Evolutionary conservation across 1,139 yeast genomes (phyloP).

Genomic region (Yamadazyma aaseri): DNA sequence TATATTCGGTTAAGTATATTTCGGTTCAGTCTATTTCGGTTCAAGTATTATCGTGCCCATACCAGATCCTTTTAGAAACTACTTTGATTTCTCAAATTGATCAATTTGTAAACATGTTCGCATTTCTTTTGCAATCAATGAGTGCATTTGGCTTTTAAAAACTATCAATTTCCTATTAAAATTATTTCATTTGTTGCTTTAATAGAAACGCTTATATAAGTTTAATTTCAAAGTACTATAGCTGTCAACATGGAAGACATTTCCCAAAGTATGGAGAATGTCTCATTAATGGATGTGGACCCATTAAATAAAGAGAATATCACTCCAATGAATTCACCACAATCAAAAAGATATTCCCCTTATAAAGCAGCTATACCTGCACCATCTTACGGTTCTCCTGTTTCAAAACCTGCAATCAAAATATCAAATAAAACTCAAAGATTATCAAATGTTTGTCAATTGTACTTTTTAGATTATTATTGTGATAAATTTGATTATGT

Average conservation of each 20-base stretch:
- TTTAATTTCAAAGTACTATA: too few species aligned
- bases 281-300: slow-evolving; percentile 47
- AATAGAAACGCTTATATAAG: too few species aligned
- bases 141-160: not conserved
- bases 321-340: slow-evolving; percentile 44
- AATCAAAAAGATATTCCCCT: slow-evolving; percentile 12
- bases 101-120: slow-evolving; percentile 13
- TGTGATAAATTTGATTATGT: slow-evolving; percentile 95
- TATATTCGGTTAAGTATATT: too few species aligned
- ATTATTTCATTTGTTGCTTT: not conserved
- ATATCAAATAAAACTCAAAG: slow-evolving; percentile 79
- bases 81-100: slow-evolving; percentile 3
- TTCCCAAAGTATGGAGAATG: slow-evolving; percentile 47
- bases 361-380: slow-evolving; percentile 20
- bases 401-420: slow-evolving; percentile 23
- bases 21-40: too few species aligned
- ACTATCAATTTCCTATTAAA: not conserved
- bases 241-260: slow-evolving; percentile 32
- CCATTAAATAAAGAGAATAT: slow-evolving; percentile 46
- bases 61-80: too few species aligned
- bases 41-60: too few species aligned
- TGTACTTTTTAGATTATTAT: slow-evolving; percentile 89
- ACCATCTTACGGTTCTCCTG: slow-evolving; percentile 1
- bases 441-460: slow-evolving; percentile 78
- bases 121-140: slow-evolving; percentile 6